Conservation (phyloP, 805 yeast genomes). For the Pichia eremophila region DNA sequence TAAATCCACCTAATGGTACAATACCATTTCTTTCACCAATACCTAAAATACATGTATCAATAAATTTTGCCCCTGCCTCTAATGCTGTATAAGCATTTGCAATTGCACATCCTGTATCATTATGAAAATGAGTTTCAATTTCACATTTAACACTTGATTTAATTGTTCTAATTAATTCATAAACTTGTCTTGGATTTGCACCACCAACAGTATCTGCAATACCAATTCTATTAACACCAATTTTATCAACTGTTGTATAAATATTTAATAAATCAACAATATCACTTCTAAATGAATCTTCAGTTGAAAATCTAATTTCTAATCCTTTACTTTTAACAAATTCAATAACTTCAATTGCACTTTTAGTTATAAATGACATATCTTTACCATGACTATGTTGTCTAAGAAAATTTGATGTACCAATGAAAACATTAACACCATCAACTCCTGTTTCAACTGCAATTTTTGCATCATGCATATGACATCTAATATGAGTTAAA, state of each 20-base stretch:
- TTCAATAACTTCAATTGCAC: slow-evolving; percentile 51
- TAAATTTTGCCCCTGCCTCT: slow-evolving; percentile 53
- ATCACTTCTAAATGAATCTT: slow-evolving; percentile 53
- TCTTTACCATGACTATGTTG: slow-evolving; percentile 52
- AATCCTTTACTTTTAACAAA: slow-evolving; percentile 52
- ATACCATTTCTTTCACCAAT: slow-evolving; percentile 59
- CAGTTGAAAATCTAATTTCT: slow-evolving; percentile 49
- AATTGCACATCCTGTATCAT: slow-evolving; percentile 56
- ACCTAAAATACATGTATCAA: slow-evolving; percentile 51
- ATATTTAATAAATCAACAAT: slow-evolving; percentile 50
- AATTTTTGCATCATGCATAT: slow-evolving; percentile 51
- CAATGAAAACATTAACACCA: slow-evolving; percentile 54
- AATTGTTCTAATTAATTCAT: slow-evolving; percentile 48
- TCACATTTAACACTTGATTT: slow-evolving; percentile 50
- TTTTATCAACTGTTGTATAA: slow-evolving; percentile 51
- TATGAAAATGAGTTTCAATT: slow-evolving; percentile 54
- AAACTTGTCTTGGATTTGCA: slow-evolving; percentile 56
- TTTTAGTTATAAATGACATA: slow-evolving; percentile 48
- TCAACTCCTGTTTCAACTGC: slow-evolving; percentile 58
- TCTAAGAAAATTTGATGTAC: slow-evolving; percentile 49
- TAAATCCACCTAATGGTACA: slow-evolving; percentile 51
- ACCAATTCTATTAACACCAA: slow-evolving; percentile 55
- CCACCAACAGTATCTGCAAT: slow-evolving; percentile 59
- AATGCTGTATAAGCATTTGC: slow-evolving; percentile 56
- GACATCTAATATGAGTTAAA: slow-evolving; percentile 52